A percentile compares a stretch with the other conserved stretches of the same genome.
These are phyloP conservation scores for Ascochyta koolunga DNA, from an alignment of 2,329 filamentous ascomycete genomes.

Conservation along the genomic window DNA sequence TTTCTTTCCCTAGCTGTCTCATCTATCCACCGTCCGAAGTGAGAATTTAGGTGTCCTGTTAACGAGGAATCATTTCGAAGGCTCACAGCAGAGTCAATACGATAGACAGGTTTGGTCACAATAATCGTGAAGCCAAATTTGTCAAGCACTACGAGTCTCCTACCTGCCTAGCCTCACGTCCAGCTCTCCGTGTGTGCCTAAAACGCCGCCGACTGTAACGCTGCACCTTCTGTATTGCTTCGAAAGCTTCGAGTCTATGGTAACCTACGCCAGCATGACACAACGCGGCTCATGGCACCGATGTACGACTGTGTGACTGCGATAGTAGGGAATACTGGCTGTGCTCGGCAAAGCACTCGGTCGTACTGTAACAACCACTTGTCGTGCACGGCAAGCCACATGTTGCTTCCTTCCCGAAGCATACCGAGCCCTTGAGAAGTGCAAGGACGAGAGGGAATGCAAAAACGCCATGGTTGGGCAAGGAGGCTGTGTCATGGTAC, in stretches of 20 bases:
- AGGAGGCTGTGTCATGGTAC: constrained; percentile 7
- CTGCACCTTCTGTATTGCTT: constrained; percentile 17
- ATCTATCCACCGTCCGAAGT: background rate
- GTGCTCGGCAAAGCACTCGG: background rate
- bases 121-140: background rate
- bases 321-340: background rate
- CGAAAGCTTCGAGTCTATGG: constrained; percentile 6
- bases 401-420: constrained; percentile 7
- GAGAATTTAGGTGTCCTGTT: background rate
- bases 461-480: constrained; percentile 9
- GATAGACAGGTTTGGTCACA: background rate
- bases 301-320: constrained; percentile 4
- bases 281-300: constrained; percentile 4
- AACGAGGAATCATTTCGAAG: background rate
- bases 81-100: background rate
- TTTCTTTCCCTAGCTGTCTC: background rate
- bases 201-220: constrained; percentile 1
- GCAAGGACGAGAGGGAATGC: constrained; percentile 4
- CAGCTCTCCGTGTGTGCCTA: background rate
- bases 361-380: constrained; percentile 5
- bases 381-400: constrained; percentile 14
- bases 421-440: background rate
- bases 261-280: constrained; percentile 5
- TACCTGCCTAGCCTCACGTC: background rate
- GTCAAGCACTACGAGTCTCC: background rate